Conservation (phyloP, 345 rosid species). For the Syzygium grande region DNA sequence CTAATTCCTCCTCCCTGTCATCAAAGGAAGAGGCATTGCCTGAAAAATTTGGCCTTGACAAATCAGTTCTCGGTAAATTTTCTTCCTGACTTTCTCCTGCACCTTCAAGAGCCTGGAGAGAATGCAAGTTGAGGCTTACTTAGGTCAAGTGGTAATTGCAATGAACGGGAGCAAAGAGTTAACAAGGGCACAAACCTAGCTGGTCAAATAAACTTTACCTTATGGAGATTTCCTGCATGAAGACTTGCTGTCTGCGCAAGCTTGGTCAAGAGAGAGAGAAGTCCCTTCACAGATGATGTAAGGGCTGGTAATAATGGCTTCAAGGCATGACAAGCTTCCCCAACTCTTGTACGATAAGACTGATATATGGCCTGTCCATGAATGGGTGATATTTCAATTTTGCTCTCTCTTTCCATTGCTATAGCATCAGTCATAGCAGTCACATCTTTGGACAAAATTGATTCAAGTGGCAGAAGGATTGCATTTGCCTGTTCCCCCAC, state of each 20-base stretch:
- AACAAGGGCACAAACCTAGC: not conserved
- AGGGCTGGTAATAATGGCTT: constrained; percentile 55
- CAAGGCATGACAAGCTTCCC: constrained; percentile 64
- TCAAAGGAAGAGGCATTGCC: constrained; percentile 30
- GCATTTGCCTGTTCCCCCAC: constrained; percentile 51
- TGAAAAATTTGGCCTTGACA: constrained; percentile 43
- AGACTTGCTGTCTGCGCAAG: constrained; percentile 84
- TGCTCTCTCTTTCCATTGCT: constrained; percentile 62
- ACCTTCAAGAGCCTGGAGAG: constrained; percentile 67
- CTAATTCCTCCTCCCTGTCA: constrained; percentile 31
- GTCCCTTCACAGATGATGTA: constrained; percentile 46
- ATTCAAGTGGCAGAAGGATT: constrained; percentile 71
- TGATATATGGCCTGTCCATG: constrained; percentile 93
- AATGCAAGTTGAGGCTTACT: not conserved
- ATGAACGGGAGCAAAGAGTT: not conserved
- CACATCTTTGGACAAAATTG: constrained; percentile 73
- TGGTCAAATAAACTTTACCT: constrained; percentile 26
- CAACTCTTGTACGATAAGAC: constrained; percentile 62
- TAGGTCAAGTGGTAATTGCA: not conserved
- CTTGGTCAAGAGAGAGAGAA: constrained; percentile 51
- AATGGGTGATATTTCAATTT: constrained; percentile 69
- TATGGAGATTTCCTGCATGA: constrained; percentile 82
- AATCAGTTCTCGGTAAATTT: constrained; percentile 41
- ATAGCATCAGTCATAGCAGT: constrained; percentile 81
- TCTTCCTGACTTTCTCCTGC: constrained; percentile 61